Conservation (phyloP, 768 basidiomycete genomes). For the Termitomyces sp. region DNA sequence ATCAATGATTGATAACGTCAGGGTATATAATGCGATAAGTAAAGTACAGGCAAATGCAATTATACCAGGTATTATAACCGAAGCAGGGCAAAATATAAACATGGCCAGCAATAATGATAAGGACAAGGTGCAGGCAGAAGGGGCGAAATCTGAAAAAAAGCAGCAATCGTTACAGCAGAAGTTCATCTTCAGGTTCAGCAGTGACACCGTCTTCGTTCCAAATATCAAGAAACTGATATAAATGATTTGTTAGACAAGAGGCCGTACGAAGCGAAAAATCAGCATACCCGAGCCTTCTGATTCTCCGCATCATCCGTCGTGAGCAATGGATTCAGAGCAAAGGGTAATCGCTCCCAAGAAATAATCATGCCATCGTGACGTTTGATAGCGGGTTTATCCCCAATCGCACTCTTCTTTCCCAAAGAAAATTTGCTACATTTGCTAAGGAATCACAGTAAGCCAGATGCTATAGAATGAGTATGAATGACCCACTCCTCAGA, state of each 20-base stretch:
- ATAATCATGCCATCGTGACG: slow-evolving; percentile 57
- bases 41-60: slow-evolving; percentile 5
- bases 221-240: slow-evolving; percentile 59
- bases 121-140: not conserved
- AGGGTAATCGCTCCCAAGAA: slow-evolving; percentile 71
- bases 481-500: slow-evolving; percentile 77
- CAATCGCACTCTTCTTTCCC: slow-evolving; percentile 85
- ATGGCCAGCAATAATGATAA: not conserved
- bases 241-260: not conserved
- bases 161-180: slow-evolving; percentile 21
- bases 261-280: not conserved
- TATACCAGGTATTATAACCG: slow-evolving; percentile 2
- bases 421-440: slow-evolving; percentile 87
- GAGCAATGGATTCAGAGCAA: slow-evolving; percentile 51
- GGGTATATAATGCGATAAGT: not conserved
- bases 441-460: slow-evolving; percentile 30
- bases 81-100: not conserved
- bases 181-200: slow-evolving; percentile 56
- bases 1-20: not conserved
- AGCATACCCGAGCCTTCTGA: slow-evolving; percentile 62
- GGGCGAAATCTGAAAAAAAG: not conserved
- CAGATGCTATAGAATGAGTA: not conserved
- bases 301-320: slow-evolving; percentile 53
- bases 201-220: slow-evolving; percentile 80
- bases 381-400: slow-evolving; percentile 73